Evolutionary conservation across 192 early-diverging fungal genomes (phyloP), one percentile per base, ranked within the genome.

Genomic region (Coemansia brasiliensis): DNA sequence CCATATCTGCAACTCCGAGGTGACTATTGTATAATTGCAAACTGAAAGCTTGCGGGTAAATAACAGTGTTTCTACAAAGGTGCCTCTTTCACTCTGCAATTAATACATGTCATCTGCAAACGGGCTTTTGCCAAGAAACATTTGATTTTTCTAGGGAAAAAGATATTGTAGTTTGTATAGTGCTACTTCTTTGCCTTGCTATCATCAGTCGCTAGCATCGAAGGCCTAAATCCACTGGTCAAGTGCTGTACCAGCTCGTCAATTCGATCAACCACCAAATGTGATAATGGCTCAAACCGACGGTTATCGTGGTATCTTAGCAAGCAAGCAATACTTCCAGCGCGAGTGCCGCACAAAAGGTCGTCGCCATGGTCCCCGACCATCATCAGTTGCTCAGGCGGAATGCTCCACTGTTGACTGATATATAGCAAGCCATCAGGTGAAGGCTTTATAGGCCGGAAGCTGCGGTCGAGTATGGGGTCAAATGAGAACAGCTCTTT

Each of bases 321-420:
- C 46, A 83, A 56, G 29, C 67, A 67, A 12, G 79, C 40, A 27
- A 83, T 60, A 39, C 64, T 65, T 6, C 81, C 81, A 1, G 78
- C 81, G 2, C 69, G 61, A 5, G 62, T 42, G 1, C 81, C 81
- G 17, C 81, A 83, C 32, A 69, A 49, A n/a, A 83, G 54, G 32
- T 83, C 81, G 55, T 83, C 81, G 32, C 61, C 57, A 45, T 80
- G 66, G 57, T 83, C 81, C 29, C 81, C 81, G 11, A 83, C 81
- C 78, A 83, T 83, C 72, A 80, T 45, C 12, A 80, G 61, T 42
- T 80, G 61, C 16, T 67, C 50, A 8, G 81, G 72, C 37, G 60
- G 65, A 40, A 83, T 64, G 3, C 57, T 57, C 81, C 81, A 83
- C 21, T 7, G 8, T 44, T 52, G 16, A 25, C 74, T 75, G 50